Conservation (phyloP, 2,329 filamentous ascomycete species). For the Periglandula ipomoeae region DNA sequence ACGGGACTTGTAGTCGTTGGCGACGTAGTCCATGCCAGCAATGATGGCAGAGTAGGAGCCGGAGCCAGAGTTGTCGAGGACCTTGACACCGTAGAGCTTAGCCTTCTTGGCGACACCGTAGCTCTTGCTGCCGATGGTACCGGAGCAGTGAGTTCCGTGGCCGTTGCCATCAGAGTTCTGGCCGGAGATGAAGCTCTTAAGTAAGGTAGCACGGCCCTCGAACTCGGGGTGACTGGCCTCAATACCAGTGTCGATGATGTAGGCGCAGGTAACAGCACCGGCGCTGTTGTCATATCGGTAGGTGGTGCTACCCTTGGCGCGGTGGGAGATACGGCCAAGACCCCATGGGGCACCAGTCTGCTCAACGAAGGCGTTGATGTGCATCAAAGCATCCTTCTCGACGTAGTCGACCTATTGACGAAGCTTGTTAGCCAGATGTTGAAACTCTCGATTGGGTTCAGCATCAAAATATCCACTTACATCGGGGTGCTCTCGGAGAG, state of each 20-base stretch:
- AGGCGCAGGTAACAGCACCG: conserved; percentile 32
- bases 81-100: conserved; percentile 35
- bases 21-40: conserved; percentile 36
- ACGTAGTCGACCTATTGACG: conserved; percentile 22
- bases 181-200: conserved; percentile 19
- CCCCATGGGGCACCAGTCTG: conserved; percentile 20
- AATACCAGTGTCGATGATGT: conserved; percentile 39
- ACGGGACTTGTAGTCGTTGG: conserved; percentile 9
- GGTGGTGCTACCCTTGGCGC: conserved; percentile 16
- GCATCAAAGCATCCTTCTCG: conserved; percentile 26
- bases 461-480: conserved; percentile 7
- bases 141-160: conserved; percentile 32
- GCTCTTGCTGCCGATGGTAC: conserved; percentile 23
- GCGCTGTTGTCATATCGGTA: conserved; percentile 32
- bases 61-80: conserved; percentile 27
- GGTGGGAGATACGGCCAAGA: conserved; percentile 26
- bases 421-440: neutral
- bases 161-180: conserved; percentile 24
- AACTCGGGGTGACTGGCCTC: conserved; percentile 26
- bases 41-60: conserved; percentile 31
- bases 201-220: conserved; percentile 23
- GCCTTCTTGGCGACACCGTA: conserved; percentile 34
- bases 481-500: conserved; percentile 15
- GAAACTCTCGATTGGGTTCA: neutral
- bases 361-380: conserved; percentile 8